Base-by-base conservation (phyloP, 1,139 yeast genomes). In the Eremothecium coryli region DNA sequence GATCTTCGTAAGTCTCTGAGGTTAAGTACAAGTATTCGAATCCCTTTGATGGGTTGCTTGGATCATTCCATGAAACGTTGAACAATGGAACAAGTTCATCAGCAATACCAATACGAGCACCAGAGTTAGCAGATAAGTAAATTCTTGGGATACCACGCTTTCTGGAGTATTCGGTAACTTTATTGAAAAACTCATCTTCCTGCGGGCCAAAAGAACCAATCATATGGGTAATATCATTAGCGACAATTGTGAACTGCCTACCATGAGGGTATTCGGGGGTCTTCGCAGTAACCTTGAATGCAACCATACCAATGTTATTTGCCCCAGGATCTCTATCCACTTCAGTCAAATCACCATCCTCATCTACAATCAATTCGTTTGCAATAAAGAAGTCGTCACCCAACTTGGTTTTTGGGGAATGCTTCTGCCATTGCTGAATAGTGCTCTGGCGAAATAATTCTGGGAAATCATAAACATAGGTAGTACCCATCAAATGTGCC, bases 171-270 rank as follows among this genome's bases (percentile, higher is more conserved):
- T 85, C 93, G 29, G 98, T 90, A 48, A 93, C 95, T 58, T 80
- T 78, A 68, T 82, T 73, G 70, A 90, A 90, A 67, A 78, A 90
- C 39, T 65, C 68, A 63, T 90, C 98, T 66, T 90, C 98, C 50
- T 74, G 80, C n/a, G 98, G 98, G 50, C 98, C 98, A 54, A 90
- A 90, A 1, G 98, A 90, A 61, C 98, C 98, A 64, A 90, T 90
- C 74, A 85, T 88, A 68, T 72, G 90, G 28, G 98, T 93, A 53
- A 90, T 93, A 61, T 90, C 98, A 57, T 90, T 90, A 35, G 98
- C 97, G 59, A 90, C 82, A 50, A 93, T 72, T 40, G 88, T 73
- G 53, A 90, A 75, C 62, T 82, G 82, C 68, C 98, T 90, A 40
- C 98, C 98, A 49, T 82, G 74, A 45, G 98, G 97, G 61, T 84